Evolutionary conservation across 345 rosid genomes (phyloP), one percentile per base, ranked within the genome.

Genomic region (Salix arbutifolia): DNA sequence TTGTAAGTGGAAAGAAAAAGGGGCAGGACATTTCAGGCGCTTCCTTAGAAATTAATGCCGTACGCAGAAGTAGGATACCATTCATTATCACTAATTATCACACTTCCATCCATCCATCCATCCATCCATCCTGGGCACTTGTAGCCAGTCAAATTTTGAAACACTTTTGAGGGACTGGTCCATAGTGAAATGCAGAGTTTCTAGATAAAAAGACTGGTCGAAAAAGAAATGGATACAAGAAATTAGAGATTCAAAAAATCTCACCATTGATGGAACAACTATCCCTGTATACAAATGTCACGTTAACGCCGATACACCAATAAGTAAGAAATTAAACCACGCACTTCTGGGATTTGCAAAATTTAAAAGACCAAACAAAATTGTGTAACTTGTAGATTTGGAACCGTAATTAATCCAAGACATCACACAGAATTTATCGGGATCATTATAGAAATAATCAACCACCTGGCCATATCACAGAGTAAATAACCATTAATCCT

Each of bases 331-430:
- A 33, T 6, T 13, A 70, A 73, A 5, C 73, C 64, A 16, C 30
- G 28, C 23, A 61, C 17, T 19, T 48, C 6, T 35, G 0, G 19
- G 17, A 70, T 65, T 26, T 16, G 52, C 65, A 71, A 71, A 78
- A 75, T 11, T 28, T 16, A 67, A 73, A 80, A 50, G 53, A 65
- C 30, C 42, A 42, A 30, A 69, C 74, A 80, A 83, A 75, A 78
- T 56, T 77, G 81, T 69, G 72, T 28, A 25, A 16, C 5, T 25
- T 37, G 31, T 17, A 44, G 66, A 46, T 40, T 60, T 12, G 76
- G 28, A 68, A 73, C 58, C 77, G 35, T 53, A 16, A 52, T 61
- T 42, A 72, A 76, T 76, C 73, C 60, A 52, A 13, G 38, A 28
- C 70, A 42, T 42, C 46, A 25, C n/a, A 21, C 56, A 25, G 44